Evolutionary conservation across 257 asterid genomes (phyloP).

Genomic region (Solanum bukasovii): DNA sequence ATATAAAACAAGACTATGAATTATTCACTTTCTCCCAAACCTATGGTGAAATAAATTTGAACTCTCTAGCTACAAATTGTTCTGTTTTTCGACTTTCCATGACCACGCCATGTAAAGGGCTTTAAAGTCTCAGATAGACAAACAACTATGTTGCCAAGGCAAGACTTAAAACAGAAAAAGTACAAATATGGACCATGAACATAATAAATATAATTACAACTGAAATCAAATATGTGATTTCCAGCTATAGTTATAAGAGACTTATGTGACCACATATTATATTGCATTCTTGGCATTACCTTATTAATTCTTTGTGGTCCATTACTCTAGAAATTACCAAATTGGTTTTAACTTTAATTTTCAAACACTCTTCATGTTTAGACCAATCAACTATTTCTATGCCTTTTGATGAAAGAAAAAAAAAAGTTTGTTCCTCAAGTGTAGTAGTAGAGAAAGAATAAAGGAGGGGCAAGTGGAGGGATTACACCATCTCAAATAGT

Average conservation of each 20-base stretch:
- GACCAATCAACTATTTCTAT: background rate
- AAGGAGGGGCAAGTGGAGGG: background rate
- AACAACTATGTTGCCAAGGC: background rate
- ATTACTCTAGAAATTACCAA: background rate
- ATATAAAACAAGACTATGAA: background rate
- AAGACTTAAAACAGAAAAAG: background rate
- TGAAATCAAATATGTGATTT: background rate
- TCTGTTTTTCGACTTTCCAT: background rate
- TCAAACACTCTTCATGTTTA: background rate
- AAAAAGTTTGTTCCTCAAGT: background rate
- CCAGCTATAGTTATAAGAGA: background rate
- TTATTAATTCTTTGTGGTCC: background rate
- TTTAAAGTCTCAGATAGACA: background rate
- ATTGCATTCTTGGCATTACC: background rate
- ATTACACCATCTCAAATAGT: background rate
- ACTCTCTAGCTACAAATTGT: background rate
- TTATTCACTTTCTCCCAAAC: background rate
- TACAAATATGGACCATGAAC: background rate
- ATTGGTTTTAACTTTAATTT: background rate
- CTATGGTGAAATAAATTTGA: background rate
- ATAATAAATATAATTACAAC: background rate
- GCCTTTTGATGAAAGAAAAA: background rate
- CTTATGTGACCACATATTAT: background rate
- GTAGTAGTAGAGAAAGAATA: background rate
- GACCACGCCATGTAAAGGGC: background rate